Evolutionary conservation across 768 basidiomycete species (phyloP).

Genomic region (Auriscalpium vulgare): DNA sequence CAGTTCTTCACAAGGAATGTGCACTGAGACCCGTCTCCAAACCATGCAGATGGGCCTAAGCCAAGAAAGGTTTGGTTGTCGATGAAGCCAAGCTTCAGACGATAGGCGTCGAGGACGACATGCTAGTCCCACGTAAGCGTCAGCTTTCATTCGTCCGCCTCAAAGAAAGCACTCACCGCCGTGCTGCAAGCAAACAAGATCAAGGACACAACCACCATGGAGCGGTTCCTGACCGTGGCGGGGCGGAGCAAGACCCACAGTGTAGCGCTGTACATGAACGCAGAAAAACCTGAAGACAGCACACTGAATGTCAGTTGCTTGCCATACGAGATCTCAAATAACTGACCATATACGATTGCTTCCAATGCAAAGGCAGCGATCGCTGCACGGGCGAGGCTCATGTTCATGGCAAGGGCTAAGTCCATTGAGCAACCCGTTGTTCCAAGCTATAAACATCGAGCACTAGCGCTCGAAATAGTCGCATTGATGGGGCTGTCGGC

Average conservation of each 20-base stretch:
- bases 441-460: too few relatives aligned
- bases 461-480: too few relatives aligned
- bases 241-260: conserved; percentile 1
- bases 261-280: background rate
- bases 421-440: too few relatives aligned
- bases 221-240: background rate
- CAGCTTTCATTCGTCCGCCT: too few relatives aligned
- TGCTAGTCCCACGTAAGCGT: background rate
- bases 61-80: conserved; percentile 12
- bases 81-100: conserved; percentile 19
- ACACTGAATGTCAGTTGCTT: too few relatives aligned
- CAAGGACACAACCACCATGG: background rate
- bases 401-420: background rate
- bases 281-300: background rate
- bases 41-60: conserved; percentile 18
- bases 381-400: background rate
- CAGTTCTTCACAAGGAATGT: conserved; percentile 23
- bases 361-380: background rate
- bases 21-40: conserved; percentile 19
- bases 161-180: background rate
- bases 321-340: background rate
- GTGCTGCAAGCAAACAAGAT: conserved; percentile 3
- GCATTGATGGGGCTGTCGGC: too few relatives aligned
- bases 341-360: background rate
- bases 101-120: background rate